Base-by-base conservation (phyloP, 148 eudicot genomes). In the Polygonum aviculare region DNA sequence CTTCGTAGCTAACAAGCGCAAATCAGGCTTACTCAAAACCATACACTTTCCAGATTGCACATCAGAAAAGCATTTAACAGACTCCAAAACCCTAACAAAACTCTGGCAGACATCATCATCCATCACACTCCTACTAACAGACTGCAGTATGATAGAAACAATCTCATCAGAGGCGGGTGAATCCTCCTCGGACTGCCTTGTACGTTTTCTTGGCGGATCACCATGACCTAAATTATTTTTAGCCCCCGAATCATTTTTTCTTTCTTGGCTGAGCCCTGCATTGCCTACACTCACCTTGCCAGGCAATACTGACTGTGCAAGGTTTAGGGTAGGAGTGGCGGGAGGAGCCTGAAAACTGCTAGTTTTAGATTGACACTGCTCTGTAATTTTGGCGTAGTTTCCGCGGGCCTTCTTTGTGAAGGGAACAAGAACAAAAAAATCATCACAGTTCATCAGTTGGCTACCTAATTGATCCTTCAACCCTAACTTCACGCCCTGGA, bases 371-470 rank as follows among this genome's bases (percentile, higher is more conserved):
- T 69, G 80, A 77, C 81, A 81, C 63, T 75, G 40, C 62, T 81
- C 85, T 82, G 75, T 74, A 16, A 69, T 63, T 31, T 63, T 31
- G 0, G 21, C 52, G 75, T 81, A 86, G 72, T 79, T 78, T 72
- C 76, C 73, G 69, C 60, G 5, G 21, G 67, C 76, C 83, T 88
- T 95, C 81, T 88, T 95, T 31, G 81, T 75, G 80, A 84, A 92
- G 12, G 98, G 98, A 78, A 92, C 82, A 59, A 92, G 81, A 75
- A 91, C 89, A 14, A 92, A 50, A 80, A 92, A 92, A 3, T 90
- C 97, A 33, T 86, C 87, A 6, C 80, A 39, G 8, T 70, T 73
- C 39, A 80, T 81, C 48, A 77, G 63, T 62, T 82, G 83, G 73
- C 85, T 81, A 73, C 86, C 87, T 77, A 92, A 78, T 74, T 48